Percentiles rank a stretch among this genome's conserved stretches.
These are phyloP conservation scores for Platanus orientalis DNA, from an alignment of 164 flowering plant genomes.

Conservation along the genomic window DNA sequence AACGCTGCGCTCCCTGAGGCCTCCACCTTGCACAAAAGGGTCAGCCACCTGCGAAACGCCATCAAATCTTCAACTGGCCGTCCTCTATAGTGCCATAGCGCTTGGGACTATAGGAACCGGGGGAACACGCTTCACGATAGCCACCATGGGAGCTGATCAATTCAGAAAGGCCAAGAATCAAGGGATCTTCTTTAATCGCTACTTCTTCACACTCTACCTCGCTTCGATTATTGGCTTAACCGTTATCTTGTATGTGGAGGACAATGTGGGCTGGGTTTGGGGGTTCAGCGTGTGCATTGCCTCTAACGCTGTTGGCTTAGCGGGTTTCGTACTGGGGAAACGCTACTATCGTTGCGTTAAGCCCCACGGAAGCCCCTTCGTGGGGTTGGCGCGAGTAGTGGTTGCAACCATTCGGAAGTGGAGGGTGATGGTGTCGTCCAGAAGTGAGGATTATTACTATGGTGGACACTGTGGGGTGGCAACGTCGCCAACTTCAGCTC, in stretches of 20 bases:
- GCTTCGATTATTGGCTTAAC: slow-evolving; percentile 14
- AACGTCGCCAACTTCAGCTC: background rate
- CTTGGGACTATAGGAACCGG: slow-evolving; percentile 30
- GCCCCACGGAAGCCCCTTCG: slow-evolving; percentile 44
- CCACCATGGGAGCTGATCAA: slow-evolving; percentile 48
- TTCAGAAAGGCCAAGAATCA: slow-evolving; percentile 27
- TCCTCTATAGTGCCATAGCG: slow-evolving; percentile 24
- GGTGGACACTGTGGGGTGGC: background rate
- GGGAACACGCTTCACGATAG: slow-evolving; percentile 37
- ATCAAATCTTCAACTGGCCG: slow-evolving; percentile 22
- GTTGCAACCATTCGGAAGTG: slow-evolving; percentile 33
- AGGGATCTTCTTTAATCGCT: slow-evolving; percentile 51
- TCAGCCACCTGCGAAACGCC: slow-evolving; percentile 9
- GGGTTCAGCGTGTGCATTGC: slow-evolving; percentile 36
- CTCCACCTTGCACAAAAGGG: slow-evolving; percentile 25
- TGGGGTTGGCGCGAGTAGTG: slow-evolving; percentile 31
- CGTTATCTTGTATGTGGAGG: slow-evolving; percentile 42
- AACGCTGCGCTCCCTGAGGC: slow-evolving; percentile 43
- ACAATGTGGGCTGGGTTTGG: slow-evolving; percentile 43
- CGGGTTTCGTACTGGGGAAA: slow-evolving; percentile 30
- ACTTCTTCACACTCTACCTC: slow-evolving; percentile 24
- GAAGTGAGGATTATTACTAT: slow-evolving; percentile 24
- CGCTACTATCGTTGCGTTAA: slow-evolving; percentile 18
- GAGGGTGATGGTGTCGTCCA: slow-evolving; percentile 14
- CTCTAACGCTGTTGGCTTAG: slow-evolving; percentile 20